Evolutionary conservation across 2,329 filamentous ascomycete genomes (phyloP), one percentile per base, ranked within the genome.

Genomic region (Penicillium sp.): DNA sequence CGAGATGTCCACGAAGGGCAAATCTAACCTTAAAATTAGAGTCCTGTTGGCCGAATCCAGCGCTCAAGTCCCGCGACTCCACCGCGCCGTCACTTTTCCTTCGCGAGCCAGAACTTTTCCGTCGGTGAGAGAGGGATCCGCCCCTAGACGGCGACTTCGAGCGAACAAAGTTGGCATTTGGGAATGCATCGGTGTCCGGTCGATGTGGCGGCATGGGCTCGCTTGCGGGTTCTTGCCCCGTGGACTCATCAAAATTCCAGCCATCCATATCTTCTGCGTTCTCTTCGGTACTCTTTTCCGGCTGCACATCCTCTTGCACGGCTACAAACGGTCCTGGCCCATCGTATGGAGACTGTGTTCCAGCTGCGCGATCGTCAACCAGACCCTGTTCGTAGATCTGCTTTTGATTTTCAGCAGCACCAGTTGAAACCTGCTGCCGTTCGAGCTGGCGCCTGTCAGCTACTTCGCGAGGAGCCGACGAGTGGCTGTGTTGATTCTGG

Each of bases 21-120:
- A 96, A 97, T 46, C 91, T 85, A 53, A 97, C 87, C 72, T 95
- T 96, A 77, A 99, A 97, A 61, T 83, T 90, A 15, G 85, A 82
- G 55, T 96, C 92, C 1, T 79, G 73, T 39, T 70, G 61, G 12
- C 60, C 63, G 7, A 63, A 51, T 13, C 71, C 69, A 21, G 75
- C 65, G 8, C 69, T 66, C 16, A 67, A 60, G 31, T 83, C 78
- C 42, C 77, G 72, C n/a, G 72, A 79, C 18, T 96, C 91, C 7
- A 83, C 78, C 56, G 85, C 89, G 18, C 77, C 79, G 39, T 83
- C 79, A 61, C 80, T 84, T 58, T 80, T 76, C 59, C 85, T 81
- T 61, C 89, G 81, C 21, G 86, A 85, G 69, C 89, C 85, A 15
- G 90, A 94, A 55, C 88, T 88, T 72, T 91, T 95, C 61, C 92